A percentile compares a stretch with the other conserved stretches of the same genome.
Evolutionary conservation across 192 early-diverging fungal species (phyloP).

Genomic region (Entomortierella chlamydospora): DNA sequence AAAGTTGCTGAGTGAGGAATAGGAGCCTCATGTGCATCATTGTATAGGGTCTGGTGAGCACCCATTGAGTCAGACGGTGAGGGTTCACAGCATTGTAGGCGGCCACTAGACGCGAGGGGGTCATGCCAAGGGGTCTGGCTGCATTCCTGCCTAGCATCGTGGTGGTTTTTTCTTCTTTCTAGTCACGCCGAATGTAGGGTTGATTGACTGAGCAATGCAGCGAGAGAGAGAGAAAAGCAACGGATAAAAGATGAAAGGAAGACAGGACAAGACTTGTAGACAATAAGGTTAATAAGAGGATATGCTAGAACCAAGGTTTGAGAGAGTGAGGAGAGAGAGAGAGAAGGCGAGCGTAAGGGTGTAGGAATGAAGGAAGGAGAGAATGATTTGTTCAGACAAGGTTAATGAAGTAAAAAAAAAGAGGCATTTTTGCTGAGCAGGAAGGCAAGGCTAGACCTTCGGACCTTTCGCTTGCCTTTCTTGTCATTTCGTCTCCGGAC

Average conservation of each 20-base stretch:
- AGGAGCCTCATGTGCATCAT: conserved; percentile 38
- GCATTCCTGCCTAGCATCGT: conserved; percentile 48
- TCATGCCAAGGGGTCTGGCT: conserved; percentile 36
- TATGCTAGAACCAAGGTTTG: too few relatives aligned
- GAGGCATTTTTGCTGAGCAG: too few relatives aligned
- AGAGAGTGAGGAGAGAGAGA: too few relatives aligned
- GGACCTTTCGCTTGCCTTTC: too few relatives aligned
- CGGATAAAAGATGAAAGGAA: background rate
- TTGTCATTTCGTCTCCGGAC: background rate
- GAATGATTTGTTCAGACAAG: too few relatives aligned
- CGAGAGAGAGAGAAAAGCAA: background rate
- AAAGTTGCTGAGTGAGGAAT: conserved; percentile 17
- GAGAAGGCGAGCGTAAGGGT: too few relatives aligned
- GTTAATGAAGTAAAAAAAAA: too few relatives aligned
- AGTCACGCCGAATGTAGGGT: background rate
- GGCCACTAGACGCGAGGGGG: conserved; percentile 28
- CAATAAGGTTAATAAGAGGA: too few relatives aligned
- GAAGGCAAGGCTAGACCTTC: too few relatives aligned
- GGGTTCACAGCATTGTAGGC: conserved; percentile 21
- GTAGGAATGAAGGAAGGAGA: too few relatives aligned
- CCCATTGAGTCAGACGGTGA: conserved; percentile 31
- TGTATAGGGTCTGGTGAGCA: conserved; percentile 14
- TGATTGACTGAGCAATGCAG: background rate
- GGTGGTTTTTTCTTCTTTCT: background rate
- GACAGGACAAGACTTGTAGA: too few relatives aligned